These are phyloP conservation scores for Curvularia lunata DNA, from an alignment of 2,329 filamentous ascomycete genomes.

Conservation along the genomic window DNA sequence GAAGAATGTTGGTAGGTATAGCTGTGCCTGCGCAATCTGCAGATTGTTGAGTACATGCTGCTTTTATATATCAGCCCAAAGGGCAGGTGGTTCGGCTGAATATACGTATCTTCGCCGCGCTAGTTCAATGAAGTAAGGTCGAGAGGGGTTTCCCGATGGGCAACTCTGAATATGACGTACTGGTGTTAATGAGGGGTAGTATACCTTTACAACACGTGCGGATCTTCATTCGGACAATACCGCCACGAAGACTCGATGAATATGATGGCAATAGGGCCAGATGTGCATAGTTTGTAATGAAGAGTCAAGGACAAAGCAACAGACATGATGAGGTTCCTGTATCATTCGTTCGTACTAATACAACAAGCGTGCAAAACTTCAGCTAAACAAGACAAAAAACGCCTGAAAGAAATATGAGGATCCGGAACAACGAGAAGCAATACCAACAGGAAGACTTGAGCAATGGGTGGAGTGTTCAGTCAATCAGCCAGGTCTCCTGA, in stretches of 20 bases:
- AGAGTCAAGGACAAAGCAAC: not conserved
- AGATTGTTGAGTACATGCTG: not conserved
- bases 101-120: conserved; percentile 13
- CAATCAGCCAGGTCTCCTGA: too few species aligned
- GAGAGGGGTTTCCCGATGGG: conserved; percentile 29
- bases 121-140: conserved; percentile 4
- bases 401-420: not conserved
- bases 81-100: conserved; percentile 3
- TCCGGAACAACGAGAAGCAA: not conserved
- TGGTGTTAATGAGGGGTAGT: conserved; percentile 9
- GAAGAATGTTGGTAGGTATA: not conserved
- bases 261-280: not conserved
- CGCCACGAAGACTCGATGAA: not conserved
- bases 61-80: not conserved
- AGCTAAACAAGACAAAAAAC: not conserved
- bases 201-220: not conserved
- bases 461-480: not conserved
- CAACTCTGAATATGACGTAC: conserved; percentile 30
- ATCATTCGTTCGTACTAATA: conserved; percentile 11
- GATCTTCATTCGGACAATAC: not conserved
- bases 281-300: not conserved
- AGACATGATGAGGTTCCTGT: not conserved
- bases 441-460: not conserved
- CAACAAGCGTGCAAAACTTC: conserved; percentile 13
- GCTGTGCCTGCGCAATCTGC: not conserved